Conservation (phyloP, 73 alveolate genomes). For the Paramecium pentaurelia region DNA sequence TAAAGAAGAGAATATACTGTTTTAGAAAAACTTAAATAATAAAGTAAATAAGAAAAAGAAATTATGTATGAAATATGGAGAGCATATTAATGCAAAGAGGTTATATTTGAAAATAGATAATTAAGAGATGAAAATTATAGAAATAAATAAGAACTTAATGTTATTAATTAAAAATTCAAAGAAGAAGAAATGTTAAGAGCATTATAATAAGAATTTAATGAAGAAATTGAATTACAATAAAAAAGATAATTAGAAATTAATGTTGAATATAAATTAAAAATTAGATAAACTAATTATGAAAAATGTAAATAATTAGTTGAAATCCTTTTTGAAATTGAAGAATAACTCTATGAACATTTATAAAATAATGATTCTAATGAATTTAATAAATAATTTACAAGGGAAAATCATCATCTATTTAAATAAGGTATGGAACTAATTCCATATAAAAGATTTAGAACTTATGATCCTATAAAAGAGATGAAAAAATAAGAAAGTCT, state of each 20-base stretch:
- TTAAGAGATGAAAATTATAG: slow-evolving; percentile 92
- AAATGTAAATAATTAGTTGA: slow-evolving; percentile 75
- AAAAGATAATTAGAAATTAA: slow-evolving; percentile 53
- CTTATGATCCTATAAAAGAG: slow-evolving; percentile 46
- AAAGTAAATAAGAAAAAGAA: slow-evolving; percentile 91
- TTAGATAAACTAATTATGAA: slow-evolving; percentile 73
- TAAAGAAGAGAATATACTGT: slow-evolving; percentile 86
- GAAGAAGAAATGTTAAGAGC: slow-evolving; percentile 89
- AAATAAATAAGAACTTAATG: slow-evolving; percentile 88
- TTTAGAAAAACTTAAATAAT: slow-evolving; percentile 79
- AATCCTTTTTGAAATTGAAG: slow-evolving; percentile 89
- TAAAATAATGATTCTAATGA: slow-evolving; percentile 89
- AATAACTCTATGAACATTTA: slow-evolving; percentile 86
- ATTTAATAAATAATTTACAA: slow-evolving; percentile 83
- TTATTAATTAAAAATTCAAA: slow-evolving; percentile 76
- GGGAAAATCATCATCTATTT: slow-evolving; percentile 91
- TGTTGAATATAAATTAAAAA: slow-evolving; percentile 48
- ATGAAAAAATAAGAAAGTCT: slow-evolving; percentile 51
- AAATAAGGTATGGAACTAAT: slow-evolving; percentile 62
- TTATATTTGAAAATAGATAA: slow-evolving; percentile 83
- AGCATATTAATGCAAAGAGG: slow-evolving; percentile 89
- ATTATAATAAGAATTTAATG: slow-evolving; percentile 75
- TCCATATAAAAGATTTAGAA: slow-evolving; percentile 53
- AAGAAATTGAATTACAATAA: slow-evolving; percentile 60
- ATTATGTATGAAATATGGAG: slow-evolving; percentile 92